phyloP scores from a whole-genome alignment of 2,329 filamentous ascomycete genomes.

The Aaosphaeria pasadenensis region DNA sequence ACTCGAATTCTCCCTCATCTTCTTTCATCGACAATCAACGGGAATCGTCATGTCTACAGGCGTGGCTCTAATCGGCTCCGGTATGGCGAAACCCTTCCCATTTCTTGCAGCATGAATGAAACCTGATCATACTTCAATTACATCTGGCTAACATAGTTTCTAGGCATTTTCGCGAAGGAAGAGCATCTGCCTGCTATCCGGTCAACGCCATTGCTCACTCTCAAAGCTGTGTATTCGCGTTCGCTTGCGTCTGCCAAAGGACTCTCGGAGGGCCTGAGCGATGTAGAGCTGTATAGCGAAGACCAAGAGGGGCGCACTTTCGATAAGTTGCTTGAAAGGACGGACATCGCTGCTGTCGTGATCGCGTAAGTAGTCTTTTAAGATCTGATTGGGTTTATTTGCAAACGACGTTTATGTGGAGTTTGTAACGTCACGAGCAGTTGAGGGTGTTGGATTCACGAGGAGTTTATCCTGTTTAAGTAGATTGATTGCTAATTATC shows the following conservation, averaged over 20 bases:
- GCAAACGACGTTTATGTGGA: not conserved
- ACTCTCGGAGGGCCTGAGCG: constrained; percentile 31
- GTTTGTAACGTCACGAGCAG: no score
- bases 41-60: constrained; percentile 41
- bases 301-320: constrained; percentile 49
- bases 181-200: constrained; percentile 63
- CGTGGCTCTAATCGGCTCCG: constrained; percentile 61
- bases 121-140: no score
- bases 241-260: constrained; percentile 55
- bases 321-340: constrained; percentile 52
- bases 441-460: no score
- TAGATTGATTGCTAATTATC: not conserved
- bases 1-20: no score
- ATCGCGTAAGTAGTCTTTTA: constrained; percentile 43
- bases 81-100: not conserved
- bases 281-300: constrained; percentile 58
- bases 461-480: no score
- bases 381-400: not conserved
- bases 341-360: constrained; percentile 56
- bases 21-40: not conserved
- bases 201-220: constrained; percentile 47
- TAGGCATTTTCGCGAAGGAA: constrained; percentile 57
- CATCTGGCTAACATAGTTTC: not conserved
- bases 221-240: constrained; percentile 67
- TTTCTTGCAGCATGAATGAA: no score